A percentile compares a stretch with the other conserved stretches of the same genome.
These are phyloP conservation scores for Eugenia klotzschiana DNA, from an alignment of 441 rosid species.

Conservation along the genomic window DNA sequence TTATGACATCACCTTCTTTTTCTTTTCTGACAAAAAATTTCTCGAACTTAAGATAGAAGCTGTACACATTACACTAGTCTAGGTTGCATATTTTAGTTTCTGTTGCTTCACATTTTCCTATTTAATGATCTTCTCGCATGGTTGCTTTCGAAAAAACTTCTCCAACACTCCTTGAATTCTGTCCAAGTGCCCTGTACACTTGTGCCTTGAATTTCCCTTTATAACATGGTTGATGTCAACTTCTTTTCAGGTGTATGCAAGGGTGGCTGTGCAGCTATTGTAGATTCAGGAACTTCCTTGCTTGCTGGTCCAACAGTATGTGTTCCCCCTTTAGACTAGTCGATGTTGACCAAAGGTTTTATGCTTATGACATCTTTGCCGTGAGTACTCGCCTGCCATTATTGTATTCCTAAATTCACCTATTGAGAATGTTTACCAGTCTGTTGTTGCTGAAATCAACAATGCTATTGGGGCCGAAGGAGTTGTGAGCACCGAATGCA, in stretches of 20 bases:
- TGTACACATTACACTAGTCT: background rate
- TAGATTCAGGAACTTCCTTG: constrained; percentile 75
- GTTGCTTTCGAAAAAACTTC: background rate
- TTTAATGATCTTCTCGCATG: background rate
- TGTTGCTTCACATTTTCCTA: background rate
- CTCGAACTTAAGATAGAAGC: background rate
- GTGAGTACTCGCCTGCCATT: background rate
- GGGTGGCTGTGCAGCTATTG: constrained; percentile 58
- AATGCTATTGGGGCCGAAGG: constrained; percentile 76
- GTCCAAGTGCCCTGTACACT: background rate
- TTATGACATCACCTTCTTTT: background rate
- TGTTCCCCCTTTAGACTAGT: background rate
- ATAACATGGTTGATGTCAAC: background rate
- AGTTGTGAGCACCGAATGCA: constrained; percentile 46
- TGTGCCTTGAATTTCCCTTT: background rate
- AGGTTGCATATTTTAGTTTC: background rate
- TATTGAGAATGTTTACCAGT: constrained; percentile 15
- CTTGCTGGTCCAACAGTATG: constrained; percentile 72
- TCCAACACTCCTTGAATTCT: background rate
- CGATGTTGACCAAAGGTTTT: background rate
- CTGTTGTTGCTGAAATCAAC: constrained; percentile 60
- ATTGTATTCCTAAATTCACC: background rate
- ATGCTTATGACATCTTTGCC: background rate
- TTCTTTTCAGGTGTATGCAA: constrained; percentile 34
- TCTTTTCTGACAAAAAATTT: background rate